Evolutionary conservation across 2,329 filamentous ascomycete species (phyloP).

Genomic region (Trichoderma breve): DNA sequence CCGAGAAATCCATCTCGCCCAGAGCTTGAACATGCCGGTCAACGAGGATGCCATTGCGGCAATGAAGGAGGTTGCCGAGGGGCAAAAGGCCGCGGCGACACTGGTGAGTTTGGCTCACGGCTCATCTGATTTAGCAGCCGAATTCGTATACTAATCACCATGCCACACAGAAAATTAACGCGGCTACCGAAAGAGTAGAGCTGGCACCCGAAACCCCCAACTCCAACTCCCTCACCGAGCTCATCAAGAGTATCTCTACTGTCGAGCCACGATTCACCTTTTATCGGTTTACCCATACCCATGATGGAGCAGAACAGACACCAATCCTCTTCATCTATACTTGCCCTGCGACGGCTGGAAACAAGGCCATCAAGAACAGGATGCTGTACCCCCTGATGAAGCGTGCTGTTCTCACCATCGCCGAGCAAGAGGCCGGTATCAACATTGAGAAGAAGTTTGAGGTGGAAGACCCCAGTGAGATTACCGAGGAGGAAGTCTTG

Average conservation of each 20-base stretch:
- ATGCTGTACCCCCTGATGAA: slow-evolving; percentile 81
- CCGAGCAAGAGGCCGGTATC: slow-evolving; percentile 63
- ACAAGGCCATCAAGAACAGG: slow-evolving; percentile 72
- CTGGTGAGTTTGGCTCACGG: slow-evolving; percentile 49
- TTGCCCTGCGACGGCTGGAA: slow-evolving; percentile 63
- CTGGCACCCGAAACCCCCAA: slow-evolving; percentile 55
- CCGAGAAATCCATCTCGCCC: slow-evolving; percentile 59
- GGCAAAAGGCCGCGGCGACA: slow-evolving; percentile 58
- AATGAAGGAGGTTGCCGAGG: slow-evolving; percentile 56
- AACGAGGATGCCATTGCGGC: slow-evolving; percentile 63
- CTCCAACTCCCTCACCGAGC: slow-evolving; percentile 55
- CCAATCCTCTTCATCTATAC: slow-evolving; percentile 81
- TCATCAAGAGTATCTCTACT: slow-evolving; percentile 60
- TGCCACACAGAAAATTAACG: slow-evolving; percentile 63
- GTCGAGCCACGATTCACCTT: slow-evolving; percentile 76
- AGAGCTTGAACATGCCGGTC: slow-evolving; percentile 57
- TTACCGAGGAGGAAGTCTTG: slow-evolving; percentile 63
- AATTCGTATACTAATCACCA: background rate
- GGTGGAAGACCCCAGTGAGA: slow-evolving; percentile 65
- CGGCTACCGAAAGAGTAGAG: slow-evolving; percentile 65
- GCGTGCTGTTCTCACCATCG: slow-evolving; percentile 63
- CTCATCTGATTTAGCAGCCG: background rate
- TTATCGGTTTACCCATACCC: slow-evolving; percentile 63
- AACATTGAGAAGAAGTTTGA: slow-evolving; percentile 69
- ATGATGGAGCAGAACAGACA: slow-evolving; percentile 50